These are phyloP conservation scores for Vaccinium darrowii DNA, from an alignment of 148 eudicot species.

Conservation along the genomic window DNA sequence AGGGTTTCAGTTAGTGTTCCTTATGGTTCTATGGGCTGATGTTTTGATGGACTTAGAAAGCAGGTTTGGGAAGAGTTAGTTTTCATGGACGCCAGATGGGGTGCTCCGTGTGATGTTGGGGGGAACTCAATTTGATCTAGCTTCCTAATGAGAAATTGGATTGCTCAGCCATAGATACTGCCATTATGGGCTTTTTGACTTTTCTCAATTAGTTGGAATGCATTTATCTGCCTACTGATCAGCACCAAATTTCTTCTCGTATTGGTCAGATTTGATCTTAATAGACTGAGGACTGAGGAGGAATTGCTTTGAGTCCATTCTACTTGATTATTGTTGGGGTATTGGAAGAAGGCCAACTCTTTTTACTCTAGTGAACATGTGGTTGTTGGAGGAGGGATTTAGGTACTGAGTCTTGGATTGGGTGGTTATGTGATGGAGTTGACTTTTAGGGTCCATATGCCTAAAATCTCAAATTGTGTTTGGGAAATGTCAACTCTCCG, in stretches of 20 bases:
- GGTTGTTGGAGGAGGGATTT: too few relatives aligned
- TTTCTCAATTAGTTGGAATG: not conserved
- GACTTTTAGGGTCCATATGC: not conserved
- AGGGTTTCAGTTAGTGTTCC: not conserved
- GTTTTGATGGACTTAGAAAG: not conserved
- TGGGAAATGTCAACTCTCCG: not conserved
- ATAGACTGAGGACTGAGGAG: not conserved
- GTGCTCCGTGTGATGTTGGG: not conserved
- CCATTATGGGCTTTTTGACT: not conserved
- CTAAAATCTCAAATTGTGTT: not conserved
- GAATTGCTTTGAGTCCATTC: not conserved
- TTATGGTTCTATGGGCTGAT: not conserved
- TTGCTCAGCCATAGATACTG: not conserved
- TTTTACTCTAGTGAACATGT: not conserved
- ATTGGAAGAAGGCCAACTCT: not conserved
- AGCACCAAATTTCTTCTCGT: not conserved
- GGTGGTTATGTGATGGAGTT: not conserved
- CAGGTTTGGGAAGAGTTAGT: not conserved
- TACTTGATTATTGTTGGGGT: not conserved
- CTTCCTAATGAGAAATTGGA: not conserved
- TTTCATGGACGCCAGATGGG: not conserved
- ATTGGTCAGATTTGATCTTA: not conserved
- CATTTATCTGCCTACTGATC: not conserved
- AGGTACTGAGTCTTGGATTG: not conserved
- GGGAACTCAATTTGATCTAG: not conserved